Percentiles rank a stretch among this genome's conserved stretches.
These are phyloP conservation scores for Pseudopyrenochaeta lycopersici DNA, from an alignment of 2,329 filamentous ascomycete genomes.

Conservation along the genomic window DNA sequence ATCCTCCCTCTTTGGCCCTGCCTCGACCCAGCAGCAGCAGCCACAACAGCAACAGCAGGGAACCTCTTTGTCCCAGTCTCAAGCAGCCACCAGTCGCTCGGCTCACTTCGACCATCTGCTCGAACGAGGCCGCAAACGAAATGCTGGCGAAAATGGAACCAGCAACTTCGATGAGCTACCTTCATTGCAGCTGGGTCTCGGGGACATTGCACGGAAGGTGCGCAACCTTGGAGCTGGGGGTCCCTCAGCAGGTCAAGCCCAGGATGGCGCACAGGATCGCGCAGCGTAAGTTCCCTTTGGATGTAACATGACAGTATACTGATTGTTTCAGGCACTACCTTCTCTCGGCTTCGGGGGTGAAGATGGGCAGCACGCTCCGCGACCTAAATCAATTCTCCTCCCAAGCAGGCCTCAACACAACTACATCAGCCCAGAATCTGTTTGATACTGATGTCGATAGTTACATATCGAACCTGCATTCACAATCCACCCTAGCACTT, in stretches of 20 bases:
- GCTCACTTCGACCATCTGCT: constrained; percentile 72
- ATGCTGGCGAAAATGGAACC: constrained; percentile 69
- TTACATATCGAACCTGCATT: constrained; percentile 86
- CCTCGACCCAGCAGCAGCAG: constrained; percentile 27
- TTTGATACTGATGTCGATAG: constrained; percentile 68
- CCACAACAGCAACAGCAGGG: constrained; percentile 41
- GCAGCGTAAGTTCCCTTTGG: constrained; percentile 60
- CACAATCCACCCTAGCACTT: constrained; percentile 89
- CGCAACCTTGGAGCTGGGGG: constrained; percentile 81
- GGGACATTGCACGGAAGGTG: constrained; percentile 81
- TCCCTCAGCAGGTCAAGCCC: constrained; percentile 62
- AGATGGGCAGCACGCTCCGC: constrained; percentile 83
- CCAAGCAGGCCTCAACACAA: constrained; percentile 69
- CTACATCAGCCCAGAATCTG: constrained; percentile 45
- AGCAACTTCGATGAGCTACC: constrained; percentile 78
- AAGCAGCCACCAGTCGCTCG: constrained; percentile 53
- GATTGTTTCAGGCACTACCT: constrained; percentile 78
- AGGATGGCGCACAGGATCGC: constrained; percentile 51
- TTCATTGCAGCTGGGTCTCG: constrained; percentile 87
- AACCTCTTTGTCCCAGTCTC: constrained; percentile 45
- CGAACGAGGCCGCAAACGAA: constrained; percentile 72
- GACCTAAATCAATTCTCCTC: constrained; percentile 83
- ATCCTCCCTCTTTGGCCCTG: constrained; percentile 35
- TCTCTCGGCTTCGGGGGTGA: constrained; percentile 90
- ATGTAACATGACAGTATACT: constrained; percentile 13